Percentiles rank a stretch among this genome's conserved stretches.
Conservation (phyloP, 2,329 filamentous ascomycete genomes). For the Diaporthe sp. region DNA sequence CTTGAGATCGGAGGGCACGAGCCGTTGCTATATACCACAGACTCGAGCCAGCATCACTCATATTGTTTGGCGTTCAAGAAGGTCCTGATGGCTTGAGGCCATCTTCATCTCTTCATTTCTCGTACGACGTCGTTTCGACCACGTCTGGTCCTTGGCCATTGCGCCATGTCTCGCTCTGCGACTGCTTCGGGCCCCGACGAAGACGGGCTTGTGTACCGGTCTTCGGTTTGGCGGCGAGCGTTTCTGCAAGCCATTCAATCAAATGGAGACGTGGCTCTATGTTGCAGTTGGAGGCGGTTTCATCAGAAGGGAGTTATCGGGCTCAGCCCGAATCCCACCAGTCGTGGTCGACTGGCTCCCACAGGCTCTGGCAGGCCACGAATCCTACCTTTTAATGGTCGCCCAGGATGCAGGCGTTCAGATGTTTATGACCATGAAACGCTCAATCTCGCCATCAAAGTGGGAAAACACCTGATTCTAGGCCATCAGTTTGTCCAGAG, state of each 20-base stretch:
- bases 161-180: slow-evolving; percentile 3
- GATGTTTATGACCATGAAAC: slow-evolving; percentile 5
- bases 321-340: background rate
- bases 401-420: background rate
- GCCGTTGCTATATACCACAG: slow-evolving; percentile 6
- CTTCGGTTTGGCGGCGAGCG: background rate
- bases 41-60: background rate
- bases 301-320: background rate
- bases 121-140: background rate
- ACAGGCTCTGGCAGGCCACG: background rate
- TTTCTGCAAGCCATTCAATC: background rate
- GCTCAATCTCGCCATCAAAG: background rate
- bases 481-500: background rate
- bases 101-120: background rate
- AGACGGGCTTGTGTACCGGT: background rate
- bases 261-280: background rate
- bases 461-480: background rate
- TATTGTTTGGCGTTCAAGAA: background rate
- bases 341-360: background rate
- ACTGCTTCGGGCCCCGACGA: slow-evolving; percentile 1
- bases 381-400: background rate
- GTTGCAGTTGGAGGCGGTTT: background rate
- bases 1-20: background rate
- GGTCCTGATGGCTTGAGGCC: background rate
- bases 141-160: background rate